Base-by-base conservation (phyloP, 257 asterid species). In the Penstemon eatonii region DNA sequence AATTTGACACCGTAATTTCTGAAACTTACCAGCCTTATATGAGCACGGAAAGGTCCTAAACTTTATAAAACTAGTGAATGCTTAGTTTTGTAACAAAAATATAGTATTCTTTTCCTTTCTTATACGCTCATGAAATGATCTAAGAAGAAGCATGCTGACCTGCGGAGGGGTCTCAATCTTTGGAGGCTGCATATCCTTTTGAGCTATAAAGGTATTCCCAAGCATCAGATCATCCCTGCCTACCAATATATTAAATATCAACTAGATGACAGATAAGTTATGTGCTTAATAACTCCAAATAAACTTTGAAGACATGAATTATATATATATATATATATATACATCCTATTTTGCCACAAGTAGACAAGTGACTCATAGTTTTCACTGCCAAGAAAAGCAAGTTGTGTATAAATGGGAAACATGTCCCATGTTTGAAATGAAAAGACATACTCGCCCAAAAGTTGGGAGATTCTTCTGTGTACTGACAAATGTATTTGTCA, bases 401-500 rank as follows among this genome's bases (percentile, higher is more conserved):
- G 40, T 47, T 12, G 33, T 25, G 33, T 40, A 25, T 54, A 33
- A 65, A 7, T 43, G 15, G 46, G 3, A 51, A 25, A 25, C 12
- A 3, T 25, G 60, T 36, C 36, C 37, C 64, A 42, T 41, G 62
- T 37, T 33, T 19, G 49, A 73, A 42, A 55, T 11, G 18, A 41
- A 44, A 63, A 77, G 11, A 66, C 90, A 51, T 85, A 93, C 97
- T 76, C 50, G 85, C 99, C 99, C 99, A 93, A 70, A 93, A 93
- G 80, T 87, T 87, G n/a, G 50, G 71, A 60, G 99, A 90, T 71
- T 84, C 95, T 70, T 82, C 81, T 1, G 81, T 63, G 73, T 83
- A 90, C 67, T 93, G 97, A 80, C 97, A 93, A 73, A 90, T 90
- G 77, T 85, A 93, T 82, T 93, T 90, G 79, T 93, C 99, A 74